Percentiles rank a stretch among this genome's conserved stretches.
Evolutionary conservation across 495 filamentous ascomycete species (phyloP).

Genomic region (Penicillium flavigenum): DNA sequence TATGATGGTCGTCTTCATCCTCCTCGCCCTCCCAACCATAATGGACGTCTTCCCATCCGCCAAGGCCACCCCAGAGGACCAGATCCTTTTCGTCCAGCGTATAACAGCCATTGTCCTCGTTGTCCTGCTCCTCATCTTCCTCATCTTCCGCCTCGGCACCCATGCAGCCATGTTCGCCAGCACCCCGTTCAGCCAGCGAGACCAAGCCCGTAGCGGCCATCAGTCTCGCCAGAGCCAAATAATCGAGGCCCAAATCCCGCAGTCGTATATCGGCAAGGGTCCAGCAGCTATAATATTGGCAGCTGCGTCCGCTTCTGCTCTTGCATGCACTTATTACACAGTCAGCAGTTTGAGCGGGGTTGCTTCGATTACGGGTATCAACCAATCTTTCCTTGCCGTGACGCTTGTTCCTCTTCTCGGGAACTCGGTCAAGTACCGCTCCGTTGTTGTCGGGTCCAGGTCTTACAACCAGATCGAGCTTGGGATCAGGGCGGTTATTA

Average conservation of each 20-base stretch:
- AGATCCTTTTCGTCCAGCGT: slow-evolving; percentile 35
- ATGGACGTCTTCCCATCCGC: slow-evolving; percentile 28
- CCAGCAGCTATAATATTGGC: slow-evolving; percentile 9
- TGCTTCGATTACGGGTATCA: slow-evolving; percentile 17
- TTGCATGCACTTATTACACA: slow-evolving; percentile 27
- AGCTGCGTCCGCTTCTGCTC: slow-evolving; percentile 13
- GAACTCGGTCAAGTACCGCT: slow-evolving; percentile 25
- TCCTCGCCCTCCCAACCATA: slow-evolving; percentile 25
- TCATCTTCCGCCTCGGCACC: slow-evolving; percentile 51
- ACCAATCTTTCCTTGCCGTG: slow-evolving; percentile 24
- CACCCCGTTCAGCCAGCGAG: slow-evolving; percentile 8
- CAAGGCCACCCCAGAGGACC: slow-evolving; percentile 25
- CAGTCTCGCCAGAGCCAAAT: slow-evolving; percentile 4
- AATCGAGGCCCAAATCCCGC: slow-evolving; percentile 3
- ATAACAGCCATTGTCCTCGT: slow-evolving; percentile 51
- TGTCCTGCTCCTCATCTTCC: slow-evolving; percentile 64
- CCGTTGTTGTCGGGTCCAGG: slow-evolving; percentile 20
- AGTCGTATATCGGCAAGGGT: not conserved
- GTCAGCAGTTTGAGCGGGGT: slow-evolving; percentile 26
- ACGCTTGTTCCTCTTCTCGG: slow-evolving; percentile 30
- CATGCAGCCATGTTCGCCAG: slow-evolving; percentile 20
- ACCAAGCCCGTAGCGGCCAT: not conserved
- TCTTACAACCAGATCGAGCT: slow-evolving; percentile 25
- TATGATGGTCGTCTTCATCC: slow-evolving; percentile 26
- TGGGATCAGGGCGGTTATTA: slow-evolving; percentile 27